Evolutionary conservation across 2,329 filamentous ascomycete species (phyloP), one percentile per base, ranked within the genome.

Genomic region (Microascus cirrosus): DNA sequence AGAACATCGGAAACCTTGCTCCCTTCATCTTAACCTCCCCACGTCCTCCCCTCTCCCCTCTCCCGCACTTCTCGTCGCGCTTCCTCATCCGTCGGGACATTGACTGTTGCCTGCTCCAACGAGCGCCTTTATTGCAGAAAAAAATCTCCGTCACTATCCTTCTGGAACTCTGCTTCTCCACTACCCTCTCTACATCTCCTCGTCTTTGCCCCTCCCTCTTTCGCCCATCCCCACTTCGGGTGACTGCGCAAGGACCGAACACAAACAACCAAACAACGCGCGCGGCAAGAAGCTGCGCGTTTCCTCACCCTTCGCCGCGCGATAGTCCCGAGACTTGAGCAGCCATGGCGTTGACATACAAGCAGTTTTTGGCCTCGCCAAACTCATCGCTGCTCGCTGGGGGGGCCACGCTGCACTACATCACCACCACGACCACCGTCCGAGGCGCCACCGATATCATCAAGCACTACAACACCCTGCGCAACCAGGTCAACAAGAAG

Each of bases 391-490:
- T 81, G 59, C 76, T 93, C 66, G 78, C 84, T 39, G 73, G 80
- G 57, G 79, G 86, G 70, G 86, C 86, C 59, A 82, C 86, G 52
- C 75, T 92, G 64, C 85, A 93, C 77, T 99, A 97, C 77, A 86
- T 97, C 70, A 90, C 92, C 58, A 96, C 93, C 8, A 86, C 91
- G 13, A 90, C 86, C 36, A 83, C 83, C 62, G 77, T 95, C 68
- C 77, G 80, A 61, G 85, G 89, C 64, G 72, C 87, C 53, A 79
- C 84, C 56, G 83, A 89, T 53, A 90, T 99, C 70, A 77, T 93
- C 73, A 91, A 90, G 75, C 92, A 97, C 73, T 74, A 96, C 61
- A 78, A 76, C 65, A 79, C 80, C 42, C 81, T 91, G 69, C 79
- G 81, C 65, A 86, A 85, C 69, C 81, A 89, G 68, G 77, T 96